Conservation (phyloP, 805 yeast genomes). For the Candida suzukii region DNA sequence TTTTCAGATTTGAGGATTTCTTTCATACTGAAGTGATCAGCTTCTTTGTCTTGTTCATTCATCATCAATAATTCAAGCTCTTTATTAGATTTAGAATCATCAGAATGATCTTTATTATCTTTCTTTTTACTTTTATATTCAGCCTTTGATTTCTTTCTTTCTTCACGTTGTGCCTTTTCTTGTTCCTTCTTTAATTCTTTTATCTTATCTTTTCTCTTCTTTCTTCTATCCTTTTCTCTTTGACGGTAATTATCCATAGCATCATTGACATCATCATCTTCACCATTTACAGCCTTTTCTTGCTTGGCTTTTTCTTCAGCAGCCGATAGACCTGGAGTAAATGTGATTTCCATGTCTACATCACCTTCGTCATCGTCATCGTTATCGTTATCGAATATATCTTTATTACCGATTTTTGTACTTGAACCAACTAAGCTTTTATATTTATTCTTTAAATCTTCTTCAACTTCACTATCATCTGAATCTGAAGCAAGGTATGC, state of each 20-base stretch:
- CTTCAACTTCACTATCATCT: conserved; percentile 46
- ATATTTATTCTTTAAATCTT: conserved; percentile 47
- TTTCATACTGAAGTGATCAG: conserved; percentile 69
- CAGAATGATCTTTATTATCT: conserved; percentile 21
- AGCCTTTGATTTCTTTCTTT: conserved; percentile 20
- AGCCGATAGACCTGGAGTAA: conserved; percentile 76
- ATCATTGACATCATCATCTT: conserved; percentile 65
- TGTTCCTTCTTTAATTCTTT: conserved; percentile 52
- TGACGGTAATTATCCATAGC: conserved; percentile 76
- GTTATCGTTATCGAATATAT: conserved; percentile 13
- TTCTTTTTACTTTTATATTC: conserved; percentile 20
- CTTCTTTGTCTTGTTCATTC: conserved; percentile 49
- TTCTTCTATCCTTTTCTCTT: conserved; percentile 90
- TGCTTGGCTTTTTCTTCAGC: conserved; percentile 28
- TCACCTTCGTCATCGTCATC: conserved; percentile 40
- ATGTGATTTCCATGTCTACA: conserved; percentile 91
- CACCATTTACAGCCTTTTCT: conserved; percentile 35
- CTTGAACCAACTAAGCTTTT: conserved; percentile 40
- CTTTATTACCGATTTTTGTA: conserved; percentile 11
- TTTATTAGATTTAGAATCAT: conserved; percentile 43
- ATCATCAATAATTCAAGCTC: conserved; percentile 70
- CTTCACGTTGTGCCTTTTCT: conserved; percentile 42
- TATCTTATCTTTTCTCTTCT: conserved; percentile 70
- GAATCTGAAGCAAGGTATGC: conserved; percentile 84
- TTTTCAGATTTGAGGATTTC: conserved; percentile 72